Conservation (phyloP, 306 rosid species). For the Vicia villosa region DNA sequence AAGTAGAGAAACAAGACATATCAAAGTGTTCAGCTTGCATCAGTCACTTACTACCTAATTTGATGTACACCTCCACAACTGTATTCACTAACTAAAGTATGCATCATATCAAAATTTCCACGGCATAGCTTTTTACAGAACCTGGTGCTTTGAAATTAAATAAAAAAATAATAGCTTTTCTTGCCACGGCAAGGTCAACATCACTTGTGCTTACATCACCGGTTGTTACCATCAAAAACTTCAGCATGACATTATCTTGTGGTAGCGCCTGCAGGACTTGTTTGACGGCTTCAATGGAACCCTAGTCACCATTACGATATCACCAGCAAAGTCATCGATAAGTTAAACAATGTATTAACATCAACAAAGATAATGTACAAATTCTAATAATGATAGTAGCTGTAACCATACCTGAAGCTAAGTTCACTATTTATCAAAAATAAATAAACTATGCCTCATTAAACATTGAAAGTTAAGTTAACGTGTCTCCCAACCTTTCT, state of each 20-base stretch:
- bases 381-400: slow-evolving; percentile 20
- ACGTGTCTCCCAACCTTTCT: slow-evolving; percentile 74
- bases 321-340: slow-evolving; percentile 1
- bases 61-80: no score
- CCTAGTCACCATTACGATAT: slow-evolving; percentile 50
- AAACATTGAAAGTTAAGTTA: slow-evolving; percentile 32
- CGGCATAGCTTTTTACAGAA: slow-evolving; percentile 84
- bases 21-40: no score
- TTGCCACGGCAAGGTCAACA: slow-evolving; percentile 91
- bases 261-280: slow-evolving; percentile 95
- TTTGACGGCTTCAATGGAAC: slow-evolving; percentile 91
- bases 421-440: no score
- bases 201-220: slow-evolving; percentile 90
- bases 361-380: slow-evolving; percentile 16
- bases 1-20: no score
- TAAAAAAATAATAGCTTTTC: slow-evolving; percentile 84
- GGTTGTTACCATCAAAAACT: slow-evolving; percentile 91
- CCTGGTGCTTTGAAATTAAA: slow-evolving; percentile 82
- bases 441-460: no score
- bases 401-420: slow-evolving; percentile 79
- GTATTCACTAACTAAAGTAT: no score
- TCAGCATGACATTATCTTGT: slow-evolving; percentile 82
- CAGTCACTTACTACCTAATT: no score
- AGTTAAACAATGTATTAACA: slow-evolving; percentile 31
- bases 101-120: no score